Evolutionary conservation across 148 eudicot genomes (phyloP).

Genomic region (Pharnaceum exiguum): DNA sequence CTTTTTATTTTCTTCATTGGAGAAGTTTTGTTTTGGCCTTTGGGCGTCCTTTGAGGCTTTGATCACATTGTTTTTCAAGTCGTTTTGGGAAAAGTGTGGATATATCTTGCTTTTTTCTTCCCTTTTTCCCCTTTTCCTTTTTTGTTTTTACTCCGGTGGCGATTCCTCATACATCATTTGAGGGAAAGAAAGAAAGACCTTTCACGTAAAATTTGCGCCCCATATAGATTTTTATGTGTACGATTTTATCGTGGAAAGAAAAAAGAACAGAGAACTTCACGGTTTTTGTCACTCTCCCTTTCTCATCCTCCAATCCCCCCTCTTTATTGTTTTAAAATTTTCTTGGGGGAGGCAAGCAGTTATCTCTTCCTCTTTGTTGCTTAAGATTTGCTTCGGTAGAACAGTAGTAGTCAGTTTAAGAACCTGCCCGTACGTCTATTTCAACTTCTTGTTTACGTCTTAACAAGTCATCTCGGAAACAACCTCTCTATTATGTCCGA

Average conservation of each 20-base stretch:
- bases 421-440: no score
- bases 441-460: no score
- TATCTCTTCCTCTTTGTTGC: no score
- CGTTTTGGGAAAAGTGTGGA: conserved; percentile 10
- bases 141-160: not conserved
- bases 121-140: not conserved
- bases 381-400: no score
- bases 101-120: not conserved
- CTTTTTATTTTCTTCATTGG: not conserved
- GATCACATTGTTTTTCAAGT: conserved; percentile 18
- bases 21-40: conserved; percentile 14
- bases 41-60: not conserved
- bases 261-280: no score
- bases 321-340: no score
- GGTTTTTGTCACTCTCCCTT: not conserved
- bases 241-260: not conserved
- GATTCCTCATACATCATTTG: not conserved
- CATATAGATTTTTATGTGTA: not conserved
- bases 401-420: no score
- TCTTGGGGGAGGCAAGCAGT: no score
- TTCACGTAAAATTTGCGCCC: conserved; percentile 1
- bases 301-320: not conserved
- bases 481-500: no score
- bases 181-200: conserved; percentile 3
- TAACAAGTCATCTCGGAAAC: no score